Evolutionary conservation across 2,329 filamentous ascomycete species (phyloP).

Genomic region (Cylindrodendrum hubeiense): DNA sequence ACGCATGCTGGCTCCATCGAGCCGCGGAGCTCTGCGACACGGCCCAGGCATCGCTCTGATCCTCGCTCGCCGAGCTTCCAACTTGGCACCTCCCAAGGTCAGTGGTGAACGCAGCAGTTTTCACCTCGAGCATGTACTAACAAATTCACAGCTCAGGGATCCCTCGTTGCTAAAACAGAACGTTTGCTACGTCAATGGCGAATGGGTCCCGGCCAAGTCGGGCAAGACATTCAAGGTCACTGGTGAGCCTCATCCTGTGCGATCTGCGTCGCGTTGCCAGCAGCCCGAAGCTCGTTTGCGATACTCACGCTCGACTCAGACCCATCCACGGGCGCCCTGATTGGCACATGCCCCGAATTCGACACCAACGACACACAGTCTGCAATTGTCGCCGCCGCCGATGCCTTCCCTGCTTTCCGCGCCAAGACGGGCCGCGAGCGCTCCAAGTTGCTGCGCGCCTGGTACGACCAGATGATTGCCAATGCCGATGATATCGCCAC

Average conservation of each 20-base stretch:
- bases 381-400: conserved; percentile 86
- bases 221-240: conserved; percentile 92
- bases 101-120: background rate
- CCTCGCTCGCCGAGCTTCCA: conserved; percentile 57
- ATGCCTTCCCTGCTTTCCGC: conserved; percentile 79
- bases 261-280: background rate
- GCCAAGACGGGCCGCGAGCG: conserved; percentile 80
- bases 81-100: conserved; percentile 60
- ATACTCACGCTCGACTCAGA: conserved; percentile 61
- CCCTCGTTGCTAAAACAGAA: conserved; percentile 86
- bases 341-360: conserved; percentile 90
- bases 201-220: conserved; percentile 89
- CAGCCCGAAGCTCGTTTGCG: background rate
- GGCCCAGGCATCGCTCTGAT: conserved; percentile 42
- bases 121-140: background rate
- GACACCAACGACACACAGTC: conserved; percentile 79
- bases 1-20: conserved; percentile 45
- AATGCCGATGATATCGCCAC: conserved; percentile 85
- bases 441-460: conserved; percentile 79
- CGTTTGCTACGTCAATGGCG: conserved; percentile 87
- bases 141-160: conserved; percentile 73
- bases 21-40: conserved; percentile 46
- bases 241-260: conserved; percentile 58
- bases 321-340: conserved; percentile 83
- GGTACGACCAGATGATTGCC: conserved; percentile 84